Conservation (phyloP, 257 asterid species). For the Handroanthus guayacan region DNA sequence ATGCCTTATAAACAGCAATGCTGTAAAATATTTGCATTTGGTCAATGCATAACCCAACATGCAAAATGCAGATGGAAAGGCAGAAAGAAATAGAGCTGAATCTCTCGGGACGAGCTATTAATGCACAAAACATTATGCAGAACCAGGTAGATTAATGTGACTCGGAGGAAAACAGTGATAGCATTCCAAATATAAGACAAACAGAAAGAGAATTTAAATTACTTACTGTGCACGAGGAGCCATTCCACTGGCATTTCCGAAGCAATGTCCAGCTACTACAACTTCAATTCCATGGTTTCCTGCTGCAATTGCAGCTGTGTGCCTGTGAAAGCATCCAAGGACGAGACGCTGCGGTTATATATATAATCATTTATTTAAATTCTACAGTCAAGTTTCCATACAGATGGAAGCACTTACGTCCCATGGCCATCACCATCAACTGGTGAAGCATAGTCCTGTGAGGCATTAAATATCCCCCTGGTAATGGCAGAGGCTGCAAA, state of each 20-base stretch:
- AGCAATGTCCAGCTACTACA: constrained; percentile 85
- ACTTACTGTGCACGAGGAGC: constrained; percentile 99
- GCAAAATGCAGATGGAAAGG: not conserved
- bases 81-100: not conserved
- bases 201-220: constrained; percentile 16
- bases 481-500: constrained; percentile 98
- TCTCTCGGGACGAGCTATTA: not conserved
- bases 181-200: not conserved
- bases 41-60: constrained; percentile 34
- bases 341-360: not conserved
- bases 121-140: not conserved
- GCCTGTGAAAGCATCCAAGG: constrained; percentile 51
- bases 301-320: constrained; percentile 92
- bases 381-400: not conserved
- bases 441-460: constrained; percentile 97
- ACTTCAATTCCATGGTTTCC: constrained; percentile 96
- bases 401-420: constrained; percentile 66
- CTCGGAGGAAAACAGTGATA: not conserved
- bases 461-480: constrained; percentile 94
- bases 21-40: constrained; percentile 44
- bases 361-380: not conserved
- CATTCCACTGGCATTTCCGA: constrained; percentile 99
- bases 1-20: constrained; percentile 92
- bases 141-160: not conserved
- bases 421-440: constrained; percentile 98